These are phyloP conservation scores for Gaeumannomyces tritici DNA, from an alignment of 2,329 filamentous ascomycete genomes.

Conservation along the genomic window DNA sequence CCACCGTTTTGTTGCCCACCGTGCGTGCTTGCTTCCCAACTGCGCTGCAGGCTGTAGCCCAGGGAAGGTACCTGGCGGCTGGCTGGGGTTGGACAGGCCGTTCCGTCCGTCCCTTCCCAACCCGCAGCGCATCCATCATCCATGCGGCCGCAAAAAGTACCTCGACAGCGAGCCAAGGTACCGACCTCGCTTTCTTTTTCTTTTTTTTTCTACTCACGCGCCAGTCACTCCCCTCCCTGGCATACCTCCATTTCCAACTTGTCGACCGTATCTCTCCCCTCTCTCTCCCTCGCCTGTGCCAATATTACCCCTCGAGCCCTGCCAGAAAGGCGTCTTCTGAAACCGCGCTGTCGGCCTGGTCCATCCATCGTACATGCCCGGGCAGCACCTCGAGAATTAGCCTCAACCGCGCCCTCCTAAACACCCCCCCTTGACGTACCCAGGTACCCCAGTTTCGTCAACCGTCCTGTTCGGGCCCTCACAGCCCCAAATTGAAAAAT, in stretches of 20 bases:
- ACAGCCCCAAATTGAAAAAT: not conserved
- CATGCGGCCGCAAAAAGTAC: not conserved
- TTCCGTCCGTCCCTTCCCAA: not conserved
- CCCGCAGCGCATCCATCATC: too few relatives aligned
- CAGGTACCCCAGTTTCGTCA: not conserved
- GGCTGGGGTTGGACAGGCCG: not conserved
- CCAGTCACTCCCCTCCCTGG: not conserved
- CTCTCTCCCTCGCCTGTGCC: not conserved
- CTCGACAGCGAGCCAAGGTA: not conserved
- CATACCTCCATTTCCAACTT: not conserved
- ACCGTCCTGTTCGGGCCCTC: not conserved
- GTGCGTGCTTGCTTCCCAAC: not conserved
- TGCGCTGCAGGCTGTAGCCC: not conserved
- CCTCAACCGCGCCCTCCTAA: not conserved
- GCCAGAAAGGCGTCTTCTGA: not conserved
- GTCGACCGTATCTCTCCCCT: not conserved
- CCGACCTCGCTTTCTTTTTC: not conserved
- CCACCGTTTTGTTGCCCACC: not conserved
- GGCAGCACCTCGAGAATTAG: not conserved
- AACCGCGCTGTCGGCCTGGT: not conserved
- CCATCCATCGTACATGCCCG: not conserved
- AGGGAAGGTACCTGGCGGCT: not conserved
- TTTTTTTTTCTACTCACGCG: not conserved
- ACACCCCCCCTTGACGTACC: not conserved
- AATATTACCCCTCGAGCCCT: not conserved